Evolutionary conservation across 345 rosid genomes (phyloP).

Genomic region (Gossypium mustelinum): DNA sequence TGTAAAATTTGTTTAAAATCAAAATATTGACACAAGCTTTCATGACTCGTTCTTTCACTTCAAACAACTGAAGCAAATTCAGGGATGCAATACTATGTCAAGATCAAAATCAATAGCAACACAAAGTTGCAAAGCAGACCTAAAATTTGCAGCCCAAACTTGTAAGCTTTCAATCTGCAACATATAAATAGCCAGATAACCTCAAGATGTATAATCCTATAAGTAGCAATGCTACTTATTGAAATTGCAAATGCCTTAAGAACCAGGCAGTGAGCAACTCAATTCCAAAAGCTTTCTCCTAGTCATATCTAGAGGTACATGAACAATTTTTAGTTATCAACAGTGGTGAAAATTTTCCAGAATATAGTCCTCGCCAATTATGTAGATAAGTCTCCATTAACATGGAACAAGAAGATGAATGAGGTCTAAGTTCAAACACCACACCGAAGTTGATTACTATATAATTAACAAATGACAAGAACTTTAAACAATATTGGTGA

Average conservation of each 20-base stretch:
- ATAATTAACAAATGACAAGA: neutral
- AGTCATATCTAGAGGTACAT: neutral
- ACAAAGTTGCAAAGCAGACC: conserved; percentile 6
- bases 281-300: neutral
- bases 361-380: neutral
- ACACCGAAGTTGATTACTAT: neutral
- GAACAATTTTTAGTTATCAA: neutral
- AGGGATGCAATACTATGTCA: neutral
- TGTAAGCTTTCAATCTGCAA: conserved; percentile 9
- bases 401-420: neutral
- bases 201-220: neutral
- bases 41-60: too few species aligned
- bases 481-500: neutral
- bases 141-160: conserved; percentile 10
- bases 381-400: neutral
- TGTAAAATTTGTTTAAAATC: neutral
- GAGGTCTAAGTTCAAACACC: neutral
- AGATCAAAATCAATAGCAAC: conserved; percentile 5
- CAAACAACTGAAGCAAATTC: neutral
- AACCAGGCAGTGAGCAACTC: neutral
- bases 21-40: too few species aligned
- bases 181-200: conserved; percentile 8
- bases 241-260: neutral
- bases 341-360: neutral
- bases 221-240: neutral